Evolutionary conservation across 129 eudicot genomes (phyloP), one percentile per base, ranked within the genome.

Genomic region (Flaveria bidentis): DNA sequence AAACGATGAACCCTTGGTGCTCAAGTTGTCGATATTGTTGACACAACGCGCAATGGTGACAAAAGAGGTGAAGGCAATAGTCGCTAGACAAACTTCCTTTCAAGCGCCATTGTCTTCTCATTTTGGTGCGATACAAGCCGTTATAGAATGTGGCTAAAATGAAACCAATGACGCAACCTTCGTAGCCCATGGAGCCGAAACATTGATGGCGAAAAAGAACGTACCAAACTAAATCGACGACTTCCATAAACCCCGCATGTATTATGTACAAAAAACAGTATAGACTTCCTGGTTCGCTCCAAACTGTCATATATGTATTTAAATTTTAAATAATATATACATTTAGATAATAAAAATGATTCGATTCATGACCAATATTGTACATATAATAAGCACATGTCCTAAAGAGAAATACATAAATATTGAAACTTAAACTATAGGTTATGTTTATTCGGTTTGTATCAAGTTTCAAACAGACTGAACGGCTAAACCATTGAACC

Each of bases 21-120:
- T 80, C 84, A 66, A 80, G 84, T 73, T 80, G 84, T 17, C 84
- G 84, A 73, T 80, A 80, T 73, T 80, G 84, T 80, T 80, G 84
- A 52, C 84, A 80, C 6, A 80, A 69, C 15, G 84, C 84, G 36
- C 84, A 80, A 8, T 66, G 84, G 49, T 80, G 84, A 74, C 84
- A 73, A 67, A 74, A 80, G 1, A 80, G 79, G 66, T 80, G 84
- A 65, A 80, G 72, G 51, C 74, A 65, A 10, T 73, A 73, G 70
- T 80, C 84, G 22, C 79, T 80, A 2, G 36, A 44, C 64, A 80
- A 42, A 14, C 69, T 80, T 74, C 84, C 79, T 49, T 80, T 80
- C 10, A 80, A 23, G 51, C 20, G 67, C 84, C 79, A 80, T 11
- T 80, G 84, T 67, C 79, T 80, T 66, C 84, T 73, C 18, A 80